Evolutionary conservation across 2,329 filamentous ascomycete genomes (phyloP).

Genomic region (Botrytis byssoidea): DNA sequence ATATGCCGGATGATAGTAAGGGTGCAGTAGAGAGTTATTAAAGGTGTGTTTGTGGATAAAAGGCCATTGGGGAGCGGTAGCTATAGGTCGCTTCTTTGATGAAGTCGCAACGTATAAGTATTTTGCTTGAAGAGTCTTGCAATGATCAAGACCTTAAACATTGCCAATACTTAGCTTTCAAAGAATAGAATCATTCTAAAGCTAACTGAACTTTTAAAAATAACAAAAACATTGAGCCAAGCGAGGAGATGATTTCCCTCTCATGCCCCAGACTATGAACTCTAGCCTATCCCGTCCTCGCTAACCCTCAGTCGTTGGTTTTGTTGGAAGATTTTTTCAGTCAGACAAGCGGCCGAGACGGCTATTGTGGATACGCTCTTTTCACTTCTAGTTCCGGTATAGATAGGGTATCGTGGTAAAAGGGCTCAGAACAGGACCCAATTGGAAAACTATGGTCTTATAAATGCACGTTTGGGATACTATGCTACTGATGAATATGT

Average conservation of each 20-base stretch:
- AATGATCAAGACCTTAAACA: neutral
- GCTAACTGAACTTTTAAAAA: neutral
- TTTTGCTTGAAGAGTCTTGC: neutral
- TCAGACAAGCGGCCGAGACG: neutral
- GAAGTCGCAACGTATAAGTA: neutral
- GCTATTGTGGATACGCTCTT: neutral
- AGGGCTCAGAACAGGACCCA: neutral
- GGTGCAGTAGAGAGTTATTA: conserved; percentile 36
- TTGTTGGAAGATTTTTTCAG: neutral
- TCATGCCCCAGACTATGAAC: neutral
- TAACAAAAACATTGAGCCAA: neutral
- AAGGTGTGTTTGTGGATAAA: neutral
- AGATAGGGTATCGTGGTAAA: neutral
- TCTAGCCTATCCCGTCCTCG: neutral
- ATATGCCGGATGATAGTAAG: conserved; percentile 47
- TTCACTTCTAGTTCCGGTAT: neutral
- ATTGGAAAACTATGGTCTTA: neutral
- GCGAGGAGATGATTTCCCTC: neutral
- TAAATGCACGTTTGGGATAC: neutral
- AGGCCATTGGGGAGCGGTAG: too few species aligned
- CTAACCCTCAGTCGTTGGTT: neutral
- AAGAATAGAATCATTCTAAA: neutral
- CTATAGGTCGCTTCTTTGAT: neutral
- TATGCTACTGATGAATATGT: neutral
- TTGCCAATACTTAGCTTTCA: too few species aligned